Percentiles rank a stretch among this genome's conserved stretches.
Evolutionary conservation across 192 early-diverging fungal species (phyloP).

Genomic region (Chytriomyces hyalinus): DNA sequence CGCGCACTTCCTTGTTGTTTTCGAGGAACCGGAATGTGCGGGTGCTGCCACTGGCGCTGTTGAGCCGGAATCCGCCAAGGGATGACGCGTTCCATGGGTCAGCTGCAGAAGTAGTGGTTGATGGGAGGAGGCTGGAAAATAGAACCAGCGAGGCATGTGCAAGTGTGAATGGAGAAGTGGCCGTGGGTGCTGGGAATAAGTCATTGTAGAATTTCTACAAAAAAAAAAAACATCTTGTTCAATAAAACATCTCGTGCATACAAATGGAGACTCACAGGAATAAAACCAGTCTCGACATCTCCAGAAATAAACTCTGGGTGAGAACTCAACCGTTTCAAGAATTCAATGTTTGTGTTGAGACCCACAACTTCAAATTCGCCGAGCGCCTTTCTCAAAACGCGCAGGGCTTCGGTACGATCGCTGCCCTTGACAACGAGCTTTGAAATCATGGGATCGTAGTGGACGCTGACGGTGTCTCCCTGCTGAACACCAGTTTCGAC

Average conservation of each 20-base stretch:
- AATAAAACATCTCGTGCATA: no score
- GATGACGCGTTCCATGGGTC: constrained; percentile 53
- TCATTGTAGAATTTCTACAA: constrained; percentile 67
- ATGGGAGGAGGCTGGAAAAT: constrained; percentile 13
- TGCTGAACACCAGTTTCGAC: constrained; percentile 91
- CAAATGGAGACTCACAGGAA: constrained; percentile 41
- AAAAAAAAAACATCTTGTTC: constrained; percentile 46
- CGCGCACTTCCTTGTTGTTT: constrained; percentile 15
- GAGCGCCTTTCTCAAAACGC: constrained; percentile 79
- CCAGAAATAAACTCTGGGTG: constrained; percentile 85
- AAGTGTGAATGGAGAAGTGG: constrained; percentile 54
- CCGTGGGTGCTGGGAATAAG: constrained; percentile 55
- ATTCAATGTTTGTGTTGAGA: constrained; percentile 90
- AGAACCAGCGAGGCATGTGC: constrained; percentile 72
- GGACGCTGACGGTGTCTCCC: constrained; percentile 89
- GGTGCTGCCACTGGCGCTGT: constrained; percentile 34
- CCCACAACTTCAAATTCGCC: constrained; percentile 89
- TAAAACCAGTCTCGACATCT: constrained; percentile 94
- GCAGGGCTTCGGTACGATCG: constrained; percentile 82
- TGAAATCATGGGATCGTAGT: constrained; percentile 96
- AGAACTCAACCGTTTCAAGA: constrained; percentile 76
- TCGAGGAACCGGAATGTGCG: constrained; percentile 34
- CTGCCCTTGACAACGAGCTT: constrained; percentile 88
- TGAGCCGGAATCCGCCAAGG: constrained; percentile 53
- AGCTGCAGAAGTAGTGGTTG: constrained; percentile 15